Evolutionary conservation across 805 yeast species (phyloP), one percentile per base, ranked within the genome.

Genomic region (Komagataella ulmi): DNA sequence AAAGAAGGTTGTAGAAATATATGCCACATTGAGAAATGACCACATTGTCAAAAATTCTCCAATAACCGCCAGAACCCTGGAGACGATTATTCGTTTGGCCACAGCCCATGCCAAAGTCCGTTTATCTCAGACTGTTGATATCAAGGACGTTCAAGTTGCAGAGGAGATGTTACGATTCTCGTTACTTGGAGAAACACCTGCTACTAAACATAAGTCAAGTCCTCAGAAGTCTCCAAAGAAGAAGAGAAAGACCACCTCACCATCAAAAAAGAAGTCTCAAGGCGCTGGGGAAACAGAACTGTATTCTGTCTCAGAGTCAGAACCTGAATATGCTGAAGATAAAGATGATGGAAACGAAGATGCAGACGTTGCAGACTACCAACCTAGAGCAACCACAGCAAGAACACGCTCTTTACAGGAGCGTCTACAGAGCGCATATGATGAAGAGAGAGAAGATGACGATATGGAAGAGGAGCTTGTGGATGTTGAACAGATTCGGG

Each of bases 81-180:
- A 91, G 68, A 91, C 99, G 0, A 73, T 91, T 57, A 91, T 91
- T 65, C 95, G 99, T 74, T 72, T 91, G 54, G 75, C 97, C 0
- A 87, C 97, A 1, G 98, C 99, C 0, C 98, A 93, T 67, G 98
- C 98, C 8, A 91, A 93, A 65, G 87, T 91, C n/a, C 77, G 98
- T 58, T 72, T 93, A 53, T 85, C 95, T 19, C 79, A 77, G 58
- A 75, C 78, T 1, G 84, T 93, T 17, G 88, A 83, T 36, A 75
- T 76, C 18, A 75, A 74, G 56, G 99, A 93, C 66, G 96, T 97
- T 1, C 69, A 73, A 56, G 84, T 86, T 44, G 99, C 99, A 3
- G 91, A 88, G 58, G 83, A 83, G 58, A 67, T 93, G 61, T 72
- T 93, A 56, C 77, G 95, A 61, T 93, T 78, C 65, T 91, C 98